Evolutionary conservation across 129 eudicot genomes (phyloP).

Genomic region (Helichrysum umbraculigerum): DNA sequence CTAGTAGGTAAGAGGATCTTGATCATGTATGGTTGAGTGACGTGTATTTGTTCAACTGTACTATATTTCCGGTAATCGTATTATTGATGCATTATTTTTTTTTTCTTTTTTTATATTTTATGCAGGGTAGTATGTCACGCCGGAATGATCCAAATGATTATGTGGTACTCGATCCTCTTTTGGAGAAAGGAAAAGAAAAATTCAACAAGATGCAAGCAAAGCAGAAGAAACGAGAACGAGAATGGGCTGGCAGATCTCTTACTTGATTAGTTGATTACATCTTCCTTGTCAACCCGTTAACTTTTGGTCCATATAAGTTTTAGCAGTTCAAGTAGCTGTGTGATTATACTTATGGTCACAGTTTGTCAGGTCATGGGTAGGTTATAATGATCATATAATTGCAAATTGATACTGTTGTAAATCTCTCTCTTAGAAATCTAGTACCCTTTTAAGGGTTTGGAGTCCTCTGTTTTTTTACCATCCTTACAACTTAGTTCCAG

Average conservation of each 20-base stretch:
- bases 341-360: slow-evolving; percentile 1
- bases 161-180: slow-evolving; percentile 85
- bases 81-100: background rate
- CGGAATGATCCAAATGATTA: slow-evolving; percentile 80
- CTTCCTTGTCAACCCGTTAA: background rate
- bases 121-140: slow-evolving; percentile 83
- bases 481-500: too few relatives aligned
- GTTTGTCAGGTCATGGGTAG: background rate
- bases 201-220: slow-evolving; percentile 90
- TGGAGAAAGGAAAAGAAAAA: slow-evolving; percentile 94
- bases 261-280: slow-evolving; percentile 62
- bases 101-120: slow-evolving; percentile 1
- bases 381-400: background rate
- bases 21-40: slow-evolving; percentile 1
- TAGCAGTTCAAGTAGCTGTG: background rate
- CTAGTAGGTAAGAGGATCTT: background rate
- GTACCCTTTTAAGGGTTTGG: slow-evolving; percentile 11
- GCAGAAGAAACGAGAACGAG: slow-evolving; percentile 84
- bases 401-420: background rate
- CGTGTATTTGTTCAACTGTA: slow-evolving; percentile 7
- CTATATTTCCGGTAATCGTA: background rate
- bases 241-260: slow-evolving; percentile 98
- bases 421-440: slow-evolving; percentile 14
- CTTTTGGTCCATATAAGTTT: background rate
- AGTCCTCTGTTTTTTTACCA: slow-evolving; percentile 6